A percentile compares a stretch with the other conserved stretches of the same genome.
Conservation (phyloP, 179 eudicot species). For the Spinacia oleracea region DNA sequence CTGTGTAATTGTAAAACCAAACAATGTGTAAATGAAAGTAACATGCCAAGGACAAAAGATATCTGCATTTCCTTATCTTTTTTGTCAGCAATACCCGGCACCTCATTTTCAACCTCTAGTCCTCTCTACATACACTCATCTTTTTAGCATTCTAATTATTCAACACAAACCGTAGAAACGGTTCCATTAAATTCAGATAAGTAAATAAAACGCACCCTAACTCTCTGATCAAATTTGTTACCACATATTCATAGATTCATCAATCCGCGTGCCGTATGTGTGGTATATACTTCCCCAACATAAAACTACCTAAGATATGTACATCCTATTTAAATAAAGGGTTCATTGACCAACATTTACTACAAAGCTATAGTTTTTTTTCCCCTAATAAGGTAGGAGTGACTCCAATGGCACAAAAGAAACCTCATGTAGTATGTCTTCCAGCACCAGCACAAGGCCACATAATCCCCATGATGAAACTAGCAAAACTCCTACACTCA, state of each 20-base stretch:
- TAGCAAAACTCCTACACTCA: slow-evolving; percentile 24
- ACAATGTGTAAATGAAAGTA: too few relatives aligned
- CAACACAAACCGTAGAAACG: too few relatives aligned
- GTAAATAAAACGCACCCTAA: too few relatives aligned
- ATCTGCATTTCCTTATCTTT: neutral
- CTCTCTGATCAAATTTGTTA: too few relatives aligned
- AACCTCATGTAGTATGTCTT: slow-evolving; percentile 21
- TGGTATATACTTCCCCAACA: too few relatives aligned
- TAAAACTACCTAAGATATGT: neutral
- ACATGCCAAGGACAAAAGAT: too few relatives aligned
- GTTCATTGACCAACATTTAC: neutral
- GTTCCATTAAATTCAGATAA: too few relatives aligned
- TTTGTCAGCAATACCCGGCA: neutral
- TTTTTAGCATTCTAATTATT: too few relatives aligned
- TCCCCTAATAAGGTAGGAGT: neutral
- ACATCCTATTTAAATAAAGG: neutral
- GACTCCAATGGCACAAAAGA: slow-evolving; percentile 2
- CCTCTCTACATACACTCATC: neutral
- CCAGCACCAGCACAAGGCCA: slow-evolving; percentile 24
- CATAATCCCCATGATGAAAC: slow-evolving; percentile 25
- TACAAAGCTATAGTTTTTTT: neutral
- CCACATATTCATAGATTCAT: too few relatives aligned
- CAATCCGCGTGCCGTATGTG: too few relatives aligned
- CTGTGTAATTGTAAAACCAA: too few relatives aligned
- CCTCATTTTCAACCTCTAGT: too few relatives aligned